Conservation (phyloP, 306 rosid genomes). For the Medicago arabica region DNA sequence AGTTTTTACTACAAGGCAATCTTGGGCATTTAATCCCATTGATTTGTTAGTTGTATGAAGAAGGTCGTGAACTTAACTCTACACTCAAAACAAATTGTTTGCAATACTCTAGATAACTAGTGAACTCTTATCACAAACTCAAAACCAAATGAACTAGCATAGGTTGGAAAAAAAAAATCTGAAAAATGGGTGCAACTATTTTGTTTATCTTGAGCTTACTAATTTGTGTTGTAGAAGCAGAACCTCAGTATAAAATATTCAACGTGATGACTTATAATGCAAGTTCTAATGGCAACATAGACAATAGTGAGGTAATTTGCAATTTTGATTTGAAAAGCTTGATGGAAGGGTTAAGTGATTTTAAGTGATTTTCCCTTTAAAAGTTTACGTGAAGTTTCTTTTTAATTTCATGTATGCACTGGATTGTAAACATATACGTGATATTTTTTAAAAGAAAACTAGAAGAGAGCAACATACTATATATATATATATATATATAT, state of each 20-base stretch:
- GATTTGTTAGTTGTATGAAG: too few relatives aligned
- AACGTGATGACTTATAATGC: slow-evolving; percentile 50
- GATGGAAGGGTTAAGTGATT: too few relatives aligned
- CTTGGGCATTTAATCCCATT: too few relatives aligned
- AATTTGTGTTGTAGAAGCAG: slow-evolving; percentile 19
- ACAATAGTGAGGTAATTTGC: slow-evolving; percentile 42
- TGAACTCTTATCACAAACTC: not conserved
- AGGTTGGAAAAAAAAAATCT: not conserved
- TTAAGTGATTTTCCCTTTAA: too few relatives aligned
- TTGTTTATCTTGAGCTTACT: slow-evolving; percentile 21
- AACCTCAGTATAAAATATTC: not conserved
- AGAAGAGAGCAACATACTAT: too few relatives aligned
- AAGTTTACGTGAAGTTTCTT: too few relatives aligned
- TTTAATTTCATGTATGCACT: too few relatives aligned
- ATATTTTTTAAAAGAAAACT: too few relatives aligned
- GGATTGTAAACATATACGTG: too few relatives aligned
- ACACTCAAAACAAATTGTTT: not conserved
- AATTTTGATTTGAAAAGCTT: not conserved
- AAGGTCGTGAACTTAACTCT: too few relatives aligned
- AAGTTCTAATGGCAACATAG: slow-evolving; percentile 29
- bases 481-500: too few relatives aligned
- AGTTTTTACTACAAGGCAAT: too few relatives aligned
- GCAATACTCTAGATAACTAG: not conserved
- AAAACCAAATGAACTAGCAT: not conserved
- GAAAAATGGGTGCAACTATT: not conserved